These are phyloP conservation scores for Ceratobasidium sp. DNA, from an alignment of 1,284 basidiomycete species.

Conservation along the genomic window DNA sequence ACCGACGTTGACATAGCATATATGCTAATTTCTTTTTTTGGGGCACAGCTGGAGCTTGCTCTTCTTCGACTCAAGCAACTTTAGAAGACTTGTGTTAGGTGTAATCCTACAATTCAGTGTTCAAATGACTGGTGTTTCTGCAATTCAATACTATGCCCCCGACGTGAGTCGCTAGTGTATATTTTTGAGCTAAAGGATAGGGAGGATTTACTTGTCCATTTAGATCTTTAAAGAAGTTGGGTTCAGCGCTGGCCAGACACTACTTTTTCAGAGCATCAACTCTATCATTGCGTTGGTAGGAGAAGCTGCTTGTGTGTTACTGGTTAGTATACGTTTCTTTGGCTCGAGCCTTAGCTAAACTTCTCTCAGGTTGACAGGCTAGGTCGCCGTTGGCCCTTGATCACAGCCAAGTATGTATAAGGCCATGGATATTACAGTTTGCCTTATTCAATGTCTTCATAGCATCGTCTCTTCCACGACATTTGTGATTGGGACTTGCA, in stretches of 20 bases:
- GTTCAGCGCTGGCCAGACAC: slow-evolving; percentile 55
- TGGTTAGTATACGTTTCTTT: slow-evolving; percentile 44
- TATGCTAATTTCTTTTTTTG: slow-evolving; percentile 35
- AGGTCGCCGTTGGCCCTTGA: slow-evolving; percentile 61
- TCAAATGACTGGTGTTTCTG: slow-evolving; percentile 60
- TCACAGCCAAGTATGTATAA: slow-evolving; percentile 57
- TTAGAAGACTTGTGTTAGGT: slow-evolving; percentile 55
- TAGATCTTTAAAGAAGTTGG: slow-evolving; percentile 50
- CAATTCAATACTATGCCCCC: slow-evolving; percentile 58
- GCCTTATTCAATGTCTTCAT: neutral
- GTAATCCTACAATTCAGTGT: slow-evolving; percentile 54
- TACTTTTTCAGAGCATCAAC: slow-evolving; percentile 69
- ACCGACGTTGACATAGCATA: slow-evolving; percentile 35
- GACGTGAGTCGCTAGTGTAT: slow-evolving; percentile 40
- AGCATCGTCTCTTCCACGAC: slow-evolving; percentile 57
- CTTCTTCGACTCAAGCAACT: slow-evolving; percentile 59
- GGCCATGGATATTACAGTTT: neutral
- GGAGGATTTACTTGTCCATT: no score
- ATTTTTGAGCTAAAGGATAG: slow-evolving; percentile 28
- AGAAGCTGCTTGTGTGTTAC: slow-evolving; percentile 62
- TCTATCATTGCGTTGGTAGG: slow-evolving; percentile 66
- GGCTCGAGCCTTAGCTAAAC: neutral
- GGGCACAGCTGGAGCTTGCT: slow-evolving; percentile 58
- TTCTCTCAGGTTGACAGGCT: slow-evolving; percentile 56
- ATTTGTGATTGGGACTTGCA: slow-evolving; percentile 60